These are phyloP conservation scores for Porodaedalea pini DNA, from an alignment of 1,284 basidiomycete species.

Conservation along the genomic window DNA sequence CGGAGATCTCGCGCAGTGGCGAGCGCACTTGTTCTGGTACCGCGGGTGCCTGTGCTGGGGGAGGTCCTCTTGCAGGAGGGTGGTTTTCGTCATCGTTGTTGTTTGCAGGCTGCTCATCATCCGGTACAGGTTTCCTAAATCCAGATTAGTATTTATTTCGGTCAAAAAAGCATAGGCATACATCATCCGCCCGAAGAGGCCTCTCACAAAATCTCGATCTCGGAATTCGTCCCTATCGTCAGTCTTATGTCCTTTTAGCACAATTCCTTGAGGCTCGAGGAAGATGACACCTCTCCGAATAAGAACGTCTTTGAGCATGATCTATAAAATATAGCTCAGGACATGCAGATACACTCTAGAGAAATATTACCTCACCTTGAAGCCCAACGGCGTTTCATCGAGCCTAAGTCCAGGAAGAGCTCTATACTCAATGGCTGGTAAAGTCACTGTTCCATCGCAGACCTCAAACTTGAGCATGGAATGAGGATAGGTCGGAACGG, in stretches of 20 bases:
- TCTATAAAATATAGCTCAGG: conserved; percentile 39
- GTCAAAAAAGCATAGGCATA: conserved; percentile 30
- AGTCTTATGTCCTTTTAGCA: conserved; percentile 52
- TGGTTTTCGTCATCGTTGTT: conserved; percentile 1
- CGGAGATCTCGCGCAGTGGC: conserved; percentile 27
- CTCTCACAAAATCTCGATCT: conserved; percentile 50
- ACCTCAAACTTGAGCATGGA: conserved; percentile 66
- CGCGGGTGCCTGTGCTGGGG: conserved; percentile 9
- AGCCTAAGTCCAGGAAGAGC: conserved; percentile 56
- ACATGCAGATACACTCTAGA: neutral
- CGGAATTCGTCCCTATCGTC: conserved; percentile 56
- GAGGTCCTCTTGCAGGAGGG: conserved; percentile 14
- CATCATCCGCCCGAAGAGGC: conserved; percentile 59
- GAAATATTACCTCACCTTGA: conserved; percentile 51
- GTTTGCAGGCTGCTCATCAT: conserved; percentile 1
- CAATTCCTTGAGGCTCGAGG: conserved; percentile 61
- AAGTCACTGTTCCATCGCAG: conserved; percentile 56
- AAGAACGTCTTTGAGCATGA: conserved; percentile 58
- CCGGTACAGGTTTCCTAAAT: conserved; percentile 14
- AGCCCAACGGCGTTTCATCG: conserved; percentile 66
- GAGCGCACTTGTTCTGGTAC: conserved; percentile 21
- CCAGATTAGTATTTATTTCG: conserved; percentile 6
- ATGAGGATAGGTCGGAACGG: conserved; percentile 69
- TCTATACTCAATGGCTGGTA: conserved; percentile 70
- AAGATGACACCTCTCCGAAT: conserved; percentile 64